Percentiles rank a stretch among this genome's conserved stretches.
These are phyloP conservation scores for Neophaeococcomyces aloes DNA, from an alignment of 2,329 filamentous ascomycete species.

Conservation along the genomic window DNA sequence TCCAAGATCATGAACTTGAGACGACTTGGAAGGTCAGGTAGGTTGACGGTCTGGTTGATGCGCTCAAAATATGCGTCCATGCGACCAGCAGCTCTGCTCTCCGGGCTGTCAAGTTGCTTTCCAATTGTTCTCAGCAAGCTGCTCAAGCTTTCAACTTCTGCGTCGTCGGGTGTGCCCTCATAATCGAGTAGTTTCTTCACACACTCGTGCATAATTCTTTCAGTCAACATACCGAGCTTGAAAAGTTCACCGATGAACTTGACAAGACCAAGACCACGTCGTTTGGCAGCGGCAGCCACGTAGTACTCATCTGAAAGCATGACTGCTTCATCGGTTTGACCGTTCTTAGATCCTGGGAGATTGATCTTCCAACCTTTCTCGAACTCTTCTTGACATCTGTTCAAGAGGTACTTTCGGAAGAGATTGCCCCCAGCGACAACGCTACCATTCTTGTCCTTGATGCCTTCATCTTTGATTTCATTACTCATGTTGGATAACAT, in stretches of 20 bases:
- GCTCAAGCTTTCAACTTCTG: constrained; percentile 88
- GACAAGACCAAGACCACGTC: constrained; percentile 91
- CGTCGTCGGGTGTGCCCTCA: constrained; percentile 83
- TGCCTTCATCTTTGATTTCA: constrained; percentile 90
- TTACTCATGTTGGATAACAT: constrained; percentile 94
- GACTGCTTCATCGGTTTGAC: constrained; percentile 58
- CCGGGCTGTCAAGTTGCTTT: constrained; percentile 62
- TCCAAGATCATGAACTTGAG: constrained; percentile 96
- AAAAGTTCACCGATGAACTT: constrained; percentile 99
- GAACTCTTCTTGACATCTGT: constrained; percentile 97
- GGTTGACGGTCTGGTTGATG: constrained; percentile 70
- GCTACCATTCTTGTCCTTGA: constrained; percentile 79
- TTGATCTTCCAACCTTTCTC: constrained; percentile 94
- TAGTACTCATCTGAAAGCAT: constrained; percentile 98
- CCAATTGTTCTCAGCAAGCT: constrained; percentile 90
- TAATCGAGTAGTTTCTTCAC: constrained; percentile 95
- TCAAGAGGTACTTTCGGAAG: constrained; percentile 97
- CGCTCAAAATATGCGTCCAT: constrained; percentile 92
- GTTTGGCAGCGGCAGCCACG: constrained; percentile 81
- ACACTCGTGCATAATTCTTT: constrained; percentile 99
- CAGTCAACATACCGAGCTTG: constrained; percentile 96
- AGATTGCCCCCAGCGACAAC: constrained; percentile 84
- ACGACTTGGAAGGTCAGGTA: constrained; percentile 69
- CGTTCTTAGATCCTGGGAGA: constrained; percentile 67
- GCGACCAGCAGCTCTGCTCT: constrained; percentile 68